These are phyloP conservation scores for Podospora pseudopauciseta DNA, from an alignment of 495 filamentous ascomycete species.

Conservation along the genomic window DNA sequence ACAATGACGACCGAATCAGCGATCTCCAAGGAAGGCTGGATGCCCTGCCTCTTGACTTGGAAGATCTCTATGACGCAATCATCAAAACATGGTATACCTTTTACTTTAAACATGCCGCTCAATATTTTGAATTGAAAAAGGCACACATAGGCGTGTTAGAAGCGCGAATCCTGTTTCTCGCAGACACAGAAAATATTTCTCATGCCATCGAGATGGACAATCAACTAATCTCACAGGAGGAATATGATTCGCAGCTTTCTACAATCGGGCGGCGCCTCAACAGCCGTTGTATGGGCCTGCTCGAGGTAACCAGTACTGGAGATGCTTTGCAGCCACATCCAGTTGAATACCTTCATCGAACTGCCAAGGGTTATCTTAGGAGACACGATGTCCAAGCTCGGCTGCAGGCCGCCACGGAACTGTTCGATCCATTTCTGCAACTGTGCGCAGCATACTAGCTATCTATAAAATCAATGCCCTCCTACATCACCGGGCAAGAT, in stretches of 20 bases:
- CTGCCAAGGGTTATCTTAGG: neutral
- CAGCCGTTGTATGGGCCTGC: neutral
- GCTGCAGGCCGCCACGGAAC: neutral
- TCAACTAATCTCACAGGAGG: neutral
- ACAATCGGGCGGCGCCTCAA: neutral
- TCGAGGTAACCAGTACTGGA: neutral
- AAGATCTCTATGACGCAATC: neutral
- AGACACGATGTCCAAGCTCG: neutral
- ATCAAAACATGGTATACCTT: neutral
- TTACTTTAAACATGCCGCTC: neutral
- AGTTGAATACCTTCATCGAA: neutral
- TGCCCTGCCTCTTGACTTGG: neutral
- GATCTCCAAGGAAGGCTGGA: neutral
- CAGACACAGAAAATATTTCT: neutral
- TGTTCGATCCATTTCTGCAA: neutral
- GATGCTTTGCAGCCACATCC: neutral
- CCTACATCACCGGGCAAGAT: too few relatives aligned
- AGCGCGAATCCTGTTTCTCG: neutral
- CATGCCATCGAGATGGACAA: neutral
- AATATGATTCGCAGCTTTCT: neutral
- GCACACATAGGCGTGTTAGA: neutral
- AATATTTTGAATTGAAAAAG: neutral
- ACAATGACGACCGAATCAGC: neutral
- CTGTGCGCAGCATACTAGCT: neutral
- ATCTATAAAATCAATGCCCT: neutral